phyloP scores from a whole-genome alignment of 2,329 filamentous ascomycete species.

The Lachnellula cervina region DNA sequence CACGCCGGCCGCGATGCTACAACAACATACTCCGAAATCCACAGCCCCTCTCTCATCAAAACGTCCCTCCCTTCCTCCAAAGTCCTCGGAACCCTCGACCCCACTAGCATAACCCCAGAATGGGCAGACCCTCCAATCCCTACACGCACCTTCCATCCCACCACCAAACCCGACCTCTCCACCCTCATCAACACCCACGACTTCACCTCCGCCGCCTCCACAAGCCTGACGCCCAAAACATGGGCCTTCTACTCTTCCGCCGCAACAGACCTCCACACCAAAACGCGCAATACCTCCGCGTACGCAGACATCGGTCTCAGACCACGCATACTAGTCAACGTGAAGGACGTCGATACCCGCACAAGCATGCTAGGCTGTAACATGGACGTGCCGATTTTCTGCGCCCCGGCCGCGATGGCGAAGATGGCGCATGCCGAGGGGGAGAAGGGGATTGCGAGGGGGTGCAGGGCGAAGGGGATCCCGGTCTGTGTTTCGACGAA shows the following conservation, averaged over 20 bases:
- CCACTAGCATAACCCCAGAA: constrained; percentile 42
- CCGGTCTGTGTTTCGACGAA: constrained; percentile 59
- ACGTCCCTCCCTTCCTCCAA: constrained; percentile 40
- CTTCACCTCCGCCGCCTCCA: constrained; percentile 53
- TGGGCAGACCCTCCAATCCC: constrained; percentile 39
- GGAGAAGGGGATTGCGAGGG: constrained; percentile 54
- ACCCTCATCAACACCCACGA: constrained; percentile 55
- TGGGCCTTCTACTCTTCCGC: constrained; percentile 67
- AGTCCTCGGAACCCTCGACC: constrained; percentile 45
- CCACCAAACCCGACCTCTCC: constrained; percentile 39
- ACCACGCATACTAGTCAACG: constrained; percentile 53
- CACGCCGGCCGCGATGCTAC: constrained; percentile 52
- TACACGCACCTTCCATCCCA: constrained; percentile 12
- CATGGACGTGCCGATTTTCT: constrained; percentile 55
- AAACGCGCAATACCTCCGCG: constrained; percentile 49
- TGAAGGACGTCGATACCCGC: constrained; percentile 45
- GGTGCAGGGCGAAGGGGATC: constrained; percentile 45
- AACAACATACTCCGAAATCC: constrained; percentile 47
- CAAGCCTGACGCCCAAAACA: constrained; percentile 55
- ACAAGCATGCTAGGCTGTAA: constrained; percentile 51
- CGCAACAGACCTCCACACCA: constrained; percentile 63
- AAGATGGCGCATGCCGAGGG: constrained; percentile 59
- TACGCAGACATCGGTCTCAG: constrained; percentile 55
- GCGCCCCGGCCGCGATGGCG: constrained; percentile 60
- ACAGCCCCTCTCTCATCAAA: constrained; percentile 44